A percentile compares a stretch with the other conserved stretches of the same genome.
phyloP scores from a whole-genome alignment of 306 rosid species.

The Adenanthera pavonina region DNA sequence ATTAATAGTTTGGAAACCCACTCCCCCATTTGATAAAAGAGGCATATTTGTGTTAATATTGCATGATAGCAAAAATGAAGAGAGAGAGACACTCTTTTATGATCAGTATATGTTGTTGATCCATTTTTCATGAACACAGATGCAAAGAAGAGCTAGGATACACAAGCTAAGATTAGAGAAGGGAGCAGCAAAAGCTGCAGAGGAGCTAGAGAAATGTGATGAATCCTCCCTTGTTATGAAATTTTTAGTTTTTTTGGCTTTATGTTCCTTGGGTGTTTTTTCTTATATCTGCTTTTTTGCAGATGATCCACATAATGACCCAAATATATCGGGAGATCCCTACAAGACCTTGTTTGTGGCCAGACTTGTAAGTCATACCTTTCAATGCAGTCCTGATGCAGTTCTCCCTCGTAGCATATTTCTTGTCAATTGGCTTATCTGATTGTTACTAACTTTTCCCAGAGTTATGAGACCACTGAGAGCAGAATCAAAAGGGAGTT shows the following conservation, averaged over 20 bases:
- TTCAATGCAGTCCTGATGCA: not conserved
- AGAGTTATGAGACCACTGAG: conserved; percentile 95
- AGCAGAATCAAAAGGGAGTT: conserved; percentile 99
- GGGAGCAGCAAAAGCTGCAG: conserved; percentile 90
- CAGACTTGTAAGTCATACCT: conserved; percentile 71
- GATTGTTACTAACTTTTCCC: conserved; percentile 42
- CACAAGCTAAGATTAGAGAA: conserved; percentile 82
- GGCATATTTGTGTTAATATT: not conserved
- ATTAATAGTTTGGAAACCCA: not conserved
- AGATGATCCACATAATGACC: conserved; percentile 87
- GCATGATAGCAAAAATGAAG: not conserved
- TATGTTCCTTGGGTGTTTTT: conserved; percentile 21
- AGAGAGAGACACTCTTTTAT: not conserved
- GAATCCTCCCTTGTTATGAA: conserved; percentile 19
- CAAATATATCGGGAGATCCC: conserved; percentile 91
- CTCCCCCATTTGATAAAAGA: not conserved
- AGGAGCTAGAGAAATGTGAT: conserved; percentile 94
- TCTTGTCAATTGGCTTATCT: conserved; percentile 15
- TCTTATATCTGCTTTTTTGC: conserved; percentile 42
- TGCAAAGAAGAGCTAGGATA: conserved; percentile 81
- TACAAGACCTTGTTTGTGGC: conserved; percentile 96
- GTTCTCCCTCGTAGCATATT: conserved; percentile 15
- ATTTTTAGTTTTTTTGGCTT: conserved; percentile 14
- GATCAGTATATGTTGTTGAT: conserved; percentile 21
- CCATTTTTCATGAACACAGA: conserved; percentile 51